phyloP scores from a whole-genome alignment of 1,284 basidiomycete genomes.

The Chondrostereum purpureum region DNA sequence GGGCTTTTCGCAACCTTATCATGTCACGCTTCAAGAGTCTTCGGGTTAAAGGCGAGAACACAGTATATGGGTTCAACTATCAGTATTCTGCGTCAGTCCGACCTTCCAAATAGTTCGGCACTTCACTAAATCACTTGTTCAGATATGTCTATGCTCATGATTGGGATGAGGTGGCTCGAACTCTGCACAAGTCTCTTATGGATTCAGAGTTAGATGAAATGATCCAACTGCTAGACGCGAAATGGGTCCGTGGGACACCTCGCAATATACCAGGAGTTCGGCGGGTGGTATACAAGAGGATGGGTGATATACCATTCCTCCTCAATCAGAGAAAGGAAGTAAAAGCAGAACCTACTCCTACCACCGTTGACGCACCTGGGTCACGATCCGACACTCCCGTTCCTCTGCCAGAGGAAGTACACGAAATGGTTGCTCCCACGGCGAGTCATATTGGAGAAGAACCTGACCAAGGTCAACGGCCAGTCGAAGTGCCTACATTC shows the following conservation, averaged over 20 bases:
- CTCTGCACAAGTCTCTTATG: neutral
- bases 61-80: no score
- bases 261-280: neutral
- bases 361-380: neutral
- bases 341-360: neutral
- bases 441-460: neutral
- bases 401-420: neutral
- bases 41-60: no score
- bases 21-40: neutral
- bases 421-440: neutral
- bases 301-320: no score
- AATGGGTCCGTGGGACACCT: neutral
- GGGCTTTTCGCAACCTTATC: neutral
- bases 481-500: neutral
- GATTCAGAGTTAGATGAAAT: neutral
- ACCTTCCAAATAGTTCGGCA: no score
- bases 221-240: neutral
- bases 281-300: no score
- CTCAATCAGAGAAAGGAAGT: no score
- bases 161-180: neutral
- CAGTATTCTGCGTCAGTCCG: no score
- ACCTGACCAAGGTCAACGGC: neutral
- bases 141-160: neutral
- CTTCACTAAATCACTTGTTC: neutral
- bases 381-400: neutral